Evolutionary conservation across 1,139 yeast species (phyloP).

Genomic region (Saccharomyces hybrid): DNA sequence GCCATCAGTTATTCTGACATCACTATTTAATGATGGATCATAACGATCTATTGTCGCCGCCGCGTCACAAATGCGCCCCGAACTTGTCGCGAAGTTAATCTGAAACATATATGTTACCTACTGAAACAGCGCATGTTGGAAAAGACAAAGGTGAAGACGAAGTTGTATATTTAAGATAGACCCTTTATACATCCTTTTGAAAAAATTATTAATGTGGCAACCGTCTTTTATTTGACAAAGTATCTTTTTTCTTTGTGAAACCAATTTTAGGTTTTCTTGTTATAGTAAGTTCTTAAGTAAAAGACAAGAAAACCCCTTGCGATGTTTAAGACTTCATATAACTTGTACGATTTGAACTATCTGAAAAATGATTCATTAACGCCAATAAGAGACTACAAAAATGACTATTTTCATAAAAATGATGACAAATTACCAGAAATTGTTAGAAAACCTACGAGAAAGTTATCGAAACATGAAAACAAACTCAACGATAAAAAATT

Average conservation of each 20-base stretch:
- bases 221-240: background rate
- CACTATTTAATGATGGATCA: background rate
- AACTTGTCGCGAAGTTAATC: background rate
- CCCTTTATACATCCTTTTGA: background rate
- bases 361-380: slow-evolving; percentile 22
- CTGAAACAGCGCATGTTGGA: background rate
- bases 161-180: background rate
- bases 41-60: background rate
- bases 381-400: slow-evolving; percentile 29
- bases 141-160: background rate
- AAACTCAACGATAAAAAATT: slow-evolving; percentile 4
- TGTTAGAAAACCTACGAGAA: background rate
- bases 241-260: background rate
- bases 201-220: background rate
- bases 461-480: background rate
- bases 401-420: slow-evolving; percentile 24
- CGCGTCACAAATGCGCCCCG: background rate
- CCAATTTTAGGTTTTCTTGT: background rate
- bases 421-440: slow-evolving; percentile 21
- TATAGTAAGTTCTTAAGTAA: background rate
- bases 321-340: slow-evolving; percentile 27
- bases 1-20: slow-evolving; percentile 48
- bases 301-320: background rate
- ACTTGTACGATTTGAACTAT: slow-evolving; percentile 19
- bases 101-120: background rate